A percentile compares a stretch with the other conserved stretches of the same genome.
phyloP scores from a whole-genome alignment of 1,139 yeast genomes.

The Candida anutae region DNA sequence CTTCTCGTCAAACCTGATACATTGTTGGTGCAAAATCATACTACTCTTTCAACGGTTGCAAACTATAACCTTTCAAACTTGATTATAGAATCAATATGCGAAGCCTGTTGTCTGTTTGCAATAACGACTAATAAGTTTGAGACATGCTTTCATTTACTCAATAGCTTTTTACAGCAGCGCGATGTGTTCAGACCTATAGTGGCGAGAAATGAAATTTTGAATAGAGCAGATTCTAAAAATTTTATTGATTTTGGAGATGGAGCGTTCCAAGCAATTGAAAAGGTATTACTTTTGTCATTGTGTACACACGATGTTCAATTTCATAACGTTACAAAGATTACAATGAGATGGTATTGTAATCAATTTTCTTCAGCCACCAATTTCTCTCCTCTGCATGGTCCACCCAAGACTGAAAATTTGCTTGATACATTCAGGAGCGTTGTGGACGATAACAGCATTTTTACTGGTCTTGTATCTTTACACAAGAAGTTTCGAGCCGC shows the following conservation, averaged over 20 bases:
- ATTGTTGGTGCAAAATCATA: slow-evolving; percentile 12
- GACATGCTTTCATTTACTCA: slow-evolving; percentile 29
- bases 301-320: slow-evolving; percentile 54
- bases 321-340: slow-evolving; percentile 43
- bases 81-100: slow-evolving; percentile 29
- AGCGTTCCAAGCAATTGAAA: slow-evolving; percentile 30
- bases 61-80: slow-evolving; percentile 25
- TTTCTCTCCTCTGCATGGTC: background rate
- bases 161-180: slow-evolving; percentile 20
- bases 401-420: slow-evolving; percentile 10
- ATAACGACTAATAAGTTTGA: slow-evolving; percentile 33
- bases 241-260: slow-evolving; percentile 12
- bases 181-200: slow-evolving; percentile 16
- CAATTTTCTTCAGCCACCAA: slow-evolving; percentile 17
- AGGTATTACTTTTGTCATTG: slow-evolving; percentile 39
- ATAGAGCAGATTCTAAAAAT: slow-evolving; percentile 12
- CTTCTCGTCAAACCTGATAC: slow-evolving; percentile 18
- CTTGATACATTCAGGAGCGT: slow-evolving; percentile 42
- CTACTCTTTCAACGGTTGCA: slow-evolving; percentile 18
- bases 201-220: slow-evolving; percentile 17
- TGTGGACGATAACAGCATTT: slow-evolving; percentile 50
- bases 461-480: slow-evolving; percentile 70
- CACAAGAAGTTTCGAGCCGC: slow-evolving; percentile 60
- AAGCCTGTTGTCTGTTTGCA: slow-evolving; percentile 27
- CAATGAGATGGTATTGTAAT: slow-evolving; percentile 37